Conservation (phyloP, 345 rosid species). For the Lepidium africanum region DNA sequence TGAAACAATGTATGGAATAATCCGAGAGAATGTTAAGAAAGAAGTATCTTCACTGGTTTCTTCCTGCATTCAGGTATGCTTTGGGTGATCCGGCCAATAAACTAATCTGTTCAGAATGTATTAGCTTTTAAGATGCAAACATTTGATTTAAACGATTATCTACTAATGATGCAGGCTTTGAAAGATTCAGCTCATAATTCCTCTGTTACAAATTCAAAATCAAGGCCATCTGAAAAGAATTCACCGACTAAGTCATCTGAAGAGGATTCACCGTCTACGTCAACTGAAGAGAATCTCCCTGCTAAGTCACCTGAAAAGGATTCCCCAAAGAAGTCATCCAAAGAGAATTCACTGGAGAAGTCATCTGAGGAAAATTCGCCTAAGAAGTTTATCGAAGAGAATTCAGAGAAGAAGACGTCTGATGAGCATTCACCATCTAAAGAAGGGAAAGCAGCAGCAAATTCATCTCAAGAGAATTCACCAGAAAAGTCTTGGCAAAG, state of each 20-base stretch:
- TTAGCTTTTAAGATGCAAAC: neutral
- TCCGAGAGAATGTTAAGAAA: constrained; percentile 80
- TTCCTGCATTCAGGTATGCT: constrained; percentile 68
- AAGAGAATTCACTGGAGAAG: neutral
- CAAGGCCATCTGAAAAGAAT: constrained; percentile 5
- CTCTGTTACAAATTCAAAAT: constrained; percentile 5
- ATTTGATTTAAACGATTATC: neutral
- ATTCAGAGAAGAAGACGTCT: constrained; percentile 38
- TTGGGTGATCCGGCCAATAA: neutral
- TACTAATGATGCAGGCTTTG: constrained; percentile 42
- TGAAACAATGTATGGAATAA: constrained; percentile 84
- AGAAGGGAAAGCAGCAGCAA: constrained; percentile 35
- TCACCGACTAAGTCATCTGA: constrained; percentile 44
- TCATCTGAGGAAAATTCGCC: constrained; percentile 5
- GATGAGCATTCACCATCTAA: constrained; percentile 29
- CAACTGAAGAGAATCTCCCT: neutral
- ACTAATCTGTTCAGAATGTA: neutral
- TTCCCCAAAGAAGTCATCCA: constrained; percentile 11
- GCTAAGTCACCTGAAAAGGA: constrained; percentile 7
- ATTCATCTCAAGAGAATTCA: constrained; percentile 36
- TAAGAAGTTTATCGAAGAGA: neutral
- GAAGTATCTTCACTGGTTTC: constrained; percentile 55
- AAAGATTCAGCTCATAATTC: constrained; percentile 33
- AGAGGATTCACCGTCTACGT: constrained; percentile 4
- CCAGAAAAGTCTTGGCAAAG: constrained; percentile 53